Conservation (phyloP, 306 rosid genomes). For the Vigna hirtella region DNA sequence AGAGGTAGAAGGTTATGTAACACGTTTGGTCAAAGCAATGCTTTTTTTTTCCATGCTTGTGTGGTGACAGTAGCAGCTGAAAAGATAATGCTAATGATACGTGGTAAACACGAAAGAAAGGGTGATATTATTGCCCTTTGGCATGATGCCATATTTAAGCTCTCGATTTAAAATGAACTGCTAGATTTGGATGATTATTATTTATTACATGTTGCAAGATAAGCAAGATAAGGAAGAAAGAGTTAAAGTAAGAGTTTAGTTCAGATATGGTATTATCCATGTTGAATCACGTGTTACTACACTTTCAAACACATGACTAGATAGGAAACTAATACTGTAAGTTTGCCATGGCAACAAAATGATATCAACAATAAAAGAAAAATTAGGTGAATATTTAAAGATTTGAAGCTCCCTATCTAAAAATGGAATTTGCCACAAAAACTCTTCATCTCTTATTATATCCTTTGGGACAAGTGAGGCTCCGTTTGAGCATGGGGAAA, state of each 20-base stretch:
- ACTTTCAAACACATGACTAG: neutral
- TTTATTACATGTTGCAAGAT: neutral
- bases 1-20: slow-evolving; percentile 23
- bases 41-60: neutral
- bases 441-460: neutral
- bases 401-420: neutral
- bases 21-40: slow-evolving; percentile 26
- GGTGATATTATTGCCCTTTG: slow-evolving; percentile 12
- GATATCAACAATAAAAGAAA: neutral
- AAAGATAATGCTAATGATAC: slow-evolving; percentile 16
- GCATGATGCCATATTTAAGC: neutral
- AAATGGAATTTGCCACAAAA: neutral
- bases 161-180: neutral
- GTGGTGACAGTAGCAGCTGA: neutral
- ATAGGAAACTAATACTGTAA: neutral
- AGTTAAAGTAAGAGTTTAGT: neutral
- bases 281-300: neutral
- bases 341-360: neutral
- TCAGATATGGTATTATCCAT: neutral
- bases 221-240: neutral
- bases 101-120: slow-evolving; percentile 28
- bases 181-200: neutral
- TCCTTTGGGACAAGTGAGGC: slow-evolving; percentile 1
- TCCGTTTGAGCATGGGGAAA: slow-evolving; percentile 19
- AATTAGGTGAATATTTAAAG: neutral